Conservation (phyloP, 345 rosid genomes). For the Arabis alpina region DNA sequence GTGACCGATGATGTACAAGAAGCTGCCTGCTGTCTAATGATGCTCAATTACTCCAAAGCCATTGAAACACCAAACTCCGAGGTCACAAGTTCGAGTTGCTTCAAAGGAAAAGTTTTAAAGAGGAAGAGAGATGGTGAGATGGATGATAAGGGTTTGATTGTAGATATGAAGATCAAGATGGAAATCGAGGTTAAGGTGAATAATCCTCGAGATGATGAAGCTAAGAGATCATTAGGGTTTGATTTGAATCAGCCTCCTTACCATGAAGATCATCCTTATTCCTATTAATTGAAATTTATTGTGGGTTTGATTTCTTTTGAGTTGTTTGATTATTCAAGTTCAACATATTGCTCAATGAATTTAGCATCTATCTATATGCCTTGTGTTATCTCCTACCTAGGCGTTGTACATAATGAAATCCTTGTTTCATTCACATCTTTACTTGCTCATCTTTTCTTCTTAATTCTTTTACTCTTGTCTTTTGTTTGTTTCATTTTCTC, state of each 20-base stretch:
- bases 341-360: neutral
- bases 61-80: constrained; percentile 17
- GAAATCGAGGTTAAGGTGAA: constrained; percentile 8
- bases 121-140: neutral
- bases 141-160: constrained; percentile 25
- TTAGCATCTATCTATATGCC: constrained; percentile 16
- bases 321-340: constrained; percentile 1
- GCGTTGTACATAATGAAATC: constrained; percentile 21
- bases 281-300: neutral
- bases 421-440: neutral
- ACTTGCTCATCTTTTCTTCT: neutral
- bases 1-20: constrained; percentile 25
- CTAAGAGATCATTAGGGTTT: constrained; percentile 36
- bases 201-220: constrained; percentile 10
- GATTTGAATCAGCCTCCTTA: constrained; percentile 40
- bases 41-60: constrained; percentile 12
- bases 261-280: constrained; percentile 22
- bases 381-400: constrained; percentile 25
- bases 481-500: neutral
- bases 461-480: neutral
- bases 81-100: constrained; percentile 31
- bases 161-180: constrained; percentile 38
- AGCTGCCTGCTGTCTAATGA: constrained; percentile 37
- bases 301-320: neutral
- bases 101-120: neutral